Conservation (phyloP, 2,329 filamentous ascomycete species). For the Neopestalotiopsis clavispora region DNA sequence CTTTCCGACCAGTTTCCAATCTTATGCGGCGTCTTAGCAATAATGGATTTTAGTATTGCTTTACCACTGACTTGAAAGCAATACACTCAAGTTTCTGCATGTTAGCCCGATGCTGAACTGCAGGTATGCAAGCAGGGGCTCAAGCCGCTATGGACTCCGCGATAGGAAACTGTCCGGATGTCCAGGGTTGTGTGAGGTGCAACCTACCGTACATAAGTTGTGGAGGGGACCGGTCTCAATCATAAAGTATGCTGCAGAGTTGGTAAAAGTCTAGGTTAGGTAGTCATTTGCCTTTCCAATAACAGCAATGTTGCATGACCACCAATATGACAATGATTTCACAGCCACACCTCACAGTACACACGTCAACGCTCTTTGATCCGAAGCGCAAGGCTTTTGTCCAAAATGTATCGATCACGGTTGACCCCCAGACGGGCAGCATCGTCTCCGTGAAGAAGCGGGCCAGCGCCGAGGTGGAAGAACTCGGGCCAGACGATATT, state of each 20-base stretch:
- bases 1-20: too few relatives aligned
- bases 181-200: background rate
- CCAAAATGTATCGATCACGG: constrained; percentile 46
- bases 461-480: background rate
- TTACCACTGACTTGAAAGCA: too few relatives aligned
- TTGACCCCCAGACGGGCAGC: constrained; percentile 44
- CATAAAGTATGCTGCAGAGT: background rate
- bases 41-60: too few relatives aligned
- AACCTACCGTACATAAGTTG: background rate
- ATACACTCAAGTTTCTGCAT: too few relatives aligned
- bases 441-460: constrained; percentile 42
- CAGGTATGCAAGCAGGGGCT: background rate
- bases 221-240: background rate
- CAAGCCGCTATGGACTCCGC: background rate
- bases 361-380: constrained; percentile 54
- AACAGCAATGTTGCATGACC: background rate
- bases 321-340: constrained; percentile 8
- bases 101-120: too few relatives aligned
- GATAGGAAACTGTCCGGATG: background rate
- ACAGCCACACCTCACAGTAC: constrained; percentile 36
- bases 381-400: constrained; percentile 46
- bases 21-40: too few relatives aligned
- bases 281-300: too few relatives aligned
- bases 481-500: constrained; percentile 35
- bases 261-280: too few relatives aligned